Evolutionary conservation across 2,329 filamentous ascomycete species (phyloP).

Genomic region (Penicillium sp.): DNA sequence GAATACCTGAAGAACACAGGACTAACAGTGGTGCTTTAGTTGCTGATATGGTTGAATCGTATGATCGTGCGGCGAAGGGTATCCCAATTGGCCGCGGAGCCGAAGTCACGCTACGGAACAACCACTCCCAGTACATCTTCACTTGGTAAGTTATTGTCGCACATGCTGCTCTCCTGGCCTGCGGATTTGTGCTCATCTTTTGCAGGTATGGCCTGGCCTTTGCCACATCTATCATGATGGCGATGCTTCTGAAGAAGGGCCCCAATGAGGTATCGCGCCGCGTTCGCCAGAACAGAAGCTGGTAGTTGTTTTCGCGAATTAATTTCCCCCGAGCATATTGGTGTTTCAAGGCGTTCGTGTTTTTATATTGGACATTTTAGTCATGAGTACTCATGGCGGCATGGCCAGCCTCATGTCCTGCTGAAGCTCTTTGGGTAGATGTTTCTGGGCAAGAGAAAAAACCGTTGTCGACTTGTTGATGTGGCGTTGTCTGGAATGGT

Average conservation of each 20-base stretch:
- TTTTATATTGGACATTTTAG: conserved; percentile 12
- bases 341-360: conserved; percentile 40
- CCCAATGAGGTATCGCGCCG: conserved; percentile 71
- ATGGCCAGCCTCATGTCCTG: conserved; percentile 67
- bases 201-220: conserved; percentile 79
- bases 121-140: conserved; percentile 97
- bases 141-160: conserved; percentile 72
- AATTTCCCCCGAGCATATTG: conserved; percentile 21
- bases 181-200: conserved; percentile 25
- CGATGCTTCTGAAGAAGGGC: conserved; percentile 90
- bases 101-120: conserved; percentile 92
- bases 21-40: conserved; percentile 51
- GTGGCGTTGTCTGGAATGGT: conserved; percentile 70
- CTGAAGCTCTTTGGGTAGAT: conserved; percentile 78
- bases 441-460: conserved; percentile 81
- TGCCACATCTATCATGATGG: conserved; percentile 93
- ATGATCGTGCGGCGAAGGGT: conserved; percentile 75
- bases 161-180: neutral
- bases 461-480: conserved; percentile 70
- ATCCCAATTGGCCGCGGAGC: conserved; percentile 86
- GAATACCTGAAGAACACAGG: conserved; percentile 1
- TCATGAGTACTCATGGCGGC: conserved; percentile 34
- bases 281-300: conserved; percentile 74
- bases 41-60: conserved; percentile 74
- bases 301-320: conserved; percentile 52